Evolutionary conservation across 495 filamentous ascomycete species (phyloP).

Genomic region (Arthonia radiata): DNA sequence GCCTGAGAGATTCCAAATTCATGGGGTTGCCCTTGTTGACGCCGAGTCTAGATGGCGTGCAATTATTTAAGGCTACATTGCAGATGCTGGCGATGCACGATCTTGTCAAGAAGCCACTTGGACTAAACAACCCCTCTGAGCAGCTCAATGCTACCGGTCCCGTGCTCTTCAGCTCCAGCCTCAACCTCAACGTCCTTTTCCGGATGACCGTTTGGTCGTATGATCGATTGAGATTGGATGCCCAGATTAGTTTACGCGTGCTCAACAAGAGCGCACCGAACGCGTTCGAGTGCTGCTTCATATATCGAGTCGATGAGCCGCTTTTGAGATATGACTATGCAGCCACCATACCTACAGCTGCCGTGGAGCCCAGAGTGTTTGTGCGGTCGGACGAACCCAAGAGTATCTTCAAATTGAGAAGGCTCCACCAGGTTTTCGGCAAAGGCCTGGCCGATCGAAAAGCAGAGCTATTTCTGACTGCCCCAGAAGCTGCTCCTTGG

Average conservation of each 20-base stretch:
- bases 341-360: conserved; percentile 8
- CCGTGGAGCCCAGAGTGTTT: not conserved
- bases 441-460: not conserved
- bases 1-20: conserved; percentile 49
- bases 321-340: conserved; percentile 46
- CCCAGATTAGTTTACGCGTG: conserved; percentile 38
- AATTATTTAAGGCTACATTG: conserved; percentile 76
- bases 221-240: conserved; percentile 26
- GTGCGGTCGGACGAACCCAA: not conserved
- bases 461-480: no score
- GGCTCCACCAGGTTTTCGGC: no score
- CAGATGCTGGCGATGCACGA: conserved; percentile 59
- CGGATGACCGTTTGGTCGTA: conserved; percentile 87
- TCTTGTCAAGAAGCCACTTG: conserved; percentile 34
- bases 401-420: no score
- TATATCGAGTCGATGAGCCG: conserved; percentile 41
- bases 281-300: conserved; percentile 64
- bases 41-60: conserved; percentile 63
- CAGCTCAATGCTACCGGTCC: conserved; percentile 7
- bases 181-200: conserved; percentile 60
- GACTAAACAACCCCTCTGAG: conserved; percentile 10
- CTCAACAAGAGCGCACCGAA: conserved; percentile 50
- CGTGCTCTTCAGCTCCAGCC: conserved; percentile 38
- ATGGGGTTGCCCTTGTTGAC: conserved; percentile 47
- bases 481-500: no score